Conservation (phyloP, 179 eudicot species). For the Nepenthes alata region DNA sequence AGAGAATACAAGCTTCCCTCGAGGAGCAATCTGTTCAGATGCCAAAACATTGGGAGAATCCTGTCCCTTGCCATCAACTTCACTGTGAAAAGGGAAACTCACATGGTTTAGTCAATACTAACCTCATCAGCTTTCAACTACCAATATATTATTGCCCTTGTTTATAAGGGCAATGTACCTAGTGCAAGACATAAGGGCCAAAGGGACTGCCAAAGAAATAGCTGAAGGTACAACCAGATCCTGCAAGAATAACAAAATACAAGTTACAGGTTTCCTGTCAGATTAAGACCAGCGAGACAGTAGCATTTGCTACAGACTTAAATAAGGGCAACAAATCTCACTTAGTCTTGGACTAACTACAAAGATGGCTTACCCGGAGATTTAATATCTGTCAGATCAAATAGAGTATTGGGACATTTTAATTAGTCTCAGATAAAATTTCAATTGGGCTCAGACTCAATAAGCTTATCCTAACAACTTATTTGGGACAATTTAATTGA, state of each 20-base stretch:
- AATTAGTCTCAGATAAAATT: no score
- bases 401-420: no score
- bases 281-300: no score
- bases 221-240: slow-evolving; percentile 55
- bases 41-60: slow-evolving; percentile 52
- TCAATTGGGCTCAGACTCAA: no score
- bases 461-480: no score
- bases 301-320: no score
- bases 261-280: background rate
- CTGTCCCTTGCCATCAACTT: slow-evolving; percentile 59
- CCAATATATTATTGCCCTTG: background rate
- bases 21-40: slow-evolving; percentile 93
- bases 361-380: no score
- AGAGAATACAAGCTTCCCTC: slow-evolving; percentile 75
- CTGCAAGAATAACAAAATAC: slow-evolving; percentile 25
- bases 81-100: slow-evolving; percentile 32
- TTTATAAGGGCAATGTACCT: slow-evolving; percentile 36
- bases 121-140: background rate
- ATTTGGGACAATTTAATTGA: no score
- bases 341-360: no score
- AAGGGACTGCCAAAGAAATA: slow-evolving; percentile 78
- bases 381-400: no score
- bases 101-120: slow-evolving; percentile 1
- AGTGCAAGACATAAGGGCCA: slow-evolving; percentile 86
- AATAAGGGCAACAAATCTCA: no score